These are phyloP conservation scores for Cafeteria roenbergensis DNA, from an alignment of 108 stramenopile genomes.

Conservation along the genomic window DNA sequence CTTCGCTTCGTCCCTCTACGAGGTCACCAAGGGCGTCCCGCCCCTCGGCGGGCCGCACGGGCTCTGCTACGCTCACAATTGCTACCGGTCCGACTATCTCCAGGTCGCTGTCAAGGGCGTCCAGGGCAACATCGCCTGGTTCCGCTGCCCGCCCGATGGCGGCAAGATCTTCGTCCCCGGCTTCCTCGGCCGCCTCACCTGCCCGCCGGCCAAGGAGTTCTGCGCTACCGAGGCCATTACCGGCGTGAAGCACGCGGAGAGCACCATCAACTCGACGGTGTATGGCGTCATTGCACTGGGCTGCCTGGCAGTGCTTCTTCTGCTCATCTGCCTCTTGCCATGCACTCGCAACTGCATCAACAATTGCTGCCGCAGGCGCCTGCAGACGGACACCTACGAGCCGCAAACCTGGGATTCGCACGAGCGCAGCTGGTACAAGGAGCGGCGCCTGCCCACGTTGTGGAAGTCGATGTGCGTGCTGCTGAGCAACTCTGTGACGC, in stretches of 20 bases:
- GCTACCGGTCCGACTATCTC: constrained; percentile 4
- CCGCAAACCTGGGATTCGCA: not conserved
- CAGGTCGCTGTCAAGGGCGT: not conserved
- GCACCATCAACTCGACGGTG: not conserved
- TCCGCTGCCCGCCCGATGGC: not conserved
- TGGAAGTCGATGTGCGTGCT: too few relatives aligned
- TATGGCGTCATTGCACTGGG: not conserved
- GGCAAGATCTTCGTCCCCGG: constrained; percentile 6
- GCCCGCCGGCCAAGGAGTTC: not conserved
- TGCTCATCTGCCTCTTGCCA: not conserved
- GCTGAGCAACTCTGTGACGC: too few relatives aligned
- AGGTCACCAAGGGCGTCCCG: not conserved
- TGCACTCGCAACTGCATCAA: not conserved
- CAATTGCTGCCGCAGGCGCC: not conserved
- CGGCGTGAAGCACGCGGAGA: constrained; percentile 3
- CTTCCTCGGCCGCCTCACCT: not conserved
- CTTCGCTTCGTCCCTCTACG: not conserved
- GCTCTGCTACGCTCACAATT: constrained; percentile 2
- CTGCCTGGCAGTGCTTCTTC: not conserved
- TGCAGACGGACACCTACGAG: not conserved
- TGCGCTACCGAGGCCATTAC: not conserved
- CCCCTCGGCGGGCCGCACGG: not conserved
- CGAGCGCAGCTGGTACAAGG: not conserved
- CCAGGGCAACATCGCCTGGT: not conserved
- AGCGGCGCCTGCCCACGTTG: not conserved